phyloP scores from a whole-genome alignment of 2,329 filamentous ascomycete genomes.

The Fusarium pseudocircinatum region DNA sequence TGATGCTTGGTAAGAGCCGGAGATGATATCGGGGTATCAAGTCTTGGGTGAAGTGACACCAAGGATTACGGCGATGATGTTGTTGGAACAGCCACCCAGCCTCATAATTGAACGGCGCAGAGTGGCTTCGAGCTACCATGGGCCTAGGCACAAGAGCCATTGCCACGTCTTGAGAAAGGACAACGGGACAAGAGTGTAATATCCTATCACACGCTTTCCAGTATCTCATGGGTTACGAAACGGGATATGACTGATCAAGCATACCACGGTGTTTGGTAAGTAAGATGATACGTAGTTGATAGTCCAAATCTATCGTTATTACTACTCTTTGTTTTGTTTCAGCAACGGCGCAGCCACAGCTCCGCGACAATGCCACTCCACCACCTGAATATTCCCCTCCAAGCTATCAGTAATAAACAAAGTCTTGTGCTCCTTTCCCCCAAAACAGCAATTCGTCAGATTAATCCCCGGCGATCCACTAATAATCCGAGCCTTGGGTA shows the following conservation, averaged over 20 bases:
- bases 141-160: accelerated
- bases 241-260: background rate
- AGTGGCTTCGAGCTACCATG: no score
- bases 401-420: constrained; percentile 54
- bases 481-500: constrained; percentile 50
- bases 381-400: constrained; percentile 48
- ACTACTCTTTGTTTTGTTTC: background rate
- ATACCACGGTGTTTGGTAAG: background rate
- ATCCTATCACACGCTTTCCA: background rate
- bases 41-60: no score
- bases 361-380: constrained; percentile 48
- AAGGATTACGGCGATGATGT: background rate
- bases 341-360: constrained; percentile 16
- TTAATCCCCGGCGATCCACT: constrained; percentile 47
- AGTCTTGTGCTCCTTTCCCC: constrained; percentile 48
- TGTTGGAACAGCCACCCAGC: background rate
- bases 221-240: no score
- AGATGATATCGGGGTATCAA: background rate
- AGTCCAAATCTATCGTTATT: no score
- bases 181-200: background rate
- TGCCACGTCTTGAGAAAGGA: background rate
- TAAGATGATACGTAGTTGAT: no score
- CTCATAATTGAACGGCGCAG: no score
- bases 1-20: no score
- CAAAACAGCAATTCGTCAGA: constrained; percentile 55